Evolutionary conservation across 2,329 filamentous ascomycete species (phyloP), one percentile per base, ranked within the genome.

Genomic region (Gnomoniopsis sp.): DNA sequence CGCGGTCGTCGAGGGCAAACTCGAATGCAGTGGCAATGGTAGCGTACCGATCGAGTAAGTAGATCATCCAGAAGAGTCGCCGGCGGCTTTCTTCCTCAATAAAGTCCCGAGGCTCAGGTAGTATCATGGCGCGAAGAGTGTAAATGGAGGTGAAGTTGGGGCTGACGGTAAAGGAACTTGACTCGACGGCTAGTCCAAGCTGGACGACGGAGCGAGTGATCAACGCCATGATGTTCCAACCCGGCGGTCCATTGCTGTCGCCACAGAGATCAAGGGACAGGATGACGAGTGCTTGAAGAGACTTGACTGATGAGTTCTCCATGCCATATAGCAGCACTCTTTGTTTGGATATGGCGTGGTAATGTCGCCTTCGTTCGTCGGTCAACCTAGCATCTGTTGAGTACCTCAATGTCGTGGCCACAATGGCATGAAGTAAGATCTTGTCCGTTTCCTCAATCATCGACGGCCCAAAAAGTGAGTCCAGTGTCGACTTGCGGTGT

Each of bases 1-100:
- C 92, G 68, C 88, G 90, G 67, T 96, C 91, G 65, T 93, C 88
- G 19, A 97, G 76, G 0, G 91, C 90, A 70, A 96, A 96, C 66
- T 96, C 91, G 65, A 96, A 96, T 0, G 93, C 91, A 0, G 93
- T 96, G 0, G 91, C 88, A 57, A 96, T 88, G 0, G 92, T 96
- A 1, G 91, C 91, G 69, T 96, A 96, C 52, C 93, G 83, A 70
- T 97, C 93, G 6, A 97, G 80, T 14, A 96, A 76, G 69, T 96
- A 97, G 12, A 96, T 87, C 87, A 96, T 93, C 93, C 93, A 97
- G 72, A 97, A 96, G 1, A 96, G 77, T 26, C 93, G 81, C 30
- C 93, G 83, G 30, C 92, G 81, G 46, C 90, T 89, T 71, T 97
- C 93, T 62, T 96, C 93, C 69, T 96, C 92, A 57, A 96, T 88